These are phyloP conservation scores for Phlyctochytrium arcticum DNA, from an alignment of 192 early-diverging fungal genomes.

Conservation along the genomic window DNA sequence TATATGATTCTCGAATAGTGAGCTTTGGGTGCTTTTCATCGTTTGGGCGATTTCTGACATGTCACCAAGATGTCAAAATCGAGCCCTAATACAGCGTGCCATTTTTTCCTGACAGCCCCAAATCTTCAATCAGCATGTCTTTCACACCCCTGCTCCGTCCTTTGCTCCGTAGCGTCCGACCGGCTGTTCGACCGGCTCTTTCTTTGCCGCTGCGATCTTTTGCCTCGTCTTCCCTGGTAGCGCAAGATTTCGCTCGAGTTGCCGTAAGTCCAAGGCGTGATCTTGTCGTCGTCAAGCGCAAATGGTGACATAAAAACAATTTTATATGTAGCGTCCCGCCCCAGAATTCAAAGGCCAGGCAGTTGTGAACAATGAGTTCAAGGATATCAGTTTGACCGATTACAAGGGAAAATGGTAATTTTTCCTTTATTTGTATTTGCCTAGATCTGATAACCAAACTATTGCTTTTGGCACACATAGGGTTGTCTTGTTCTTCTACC, in stretches of 20 bases:
- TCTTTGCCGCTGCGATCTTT: no score
- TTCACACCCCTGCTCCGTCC: no score
- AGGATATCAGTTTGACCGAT: slow-evolving; percentile 38
- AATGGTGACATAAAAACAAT: background rate
- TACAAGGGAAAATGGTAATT: slow-evolving; percentile 48
- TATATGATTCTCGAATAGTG: no score
- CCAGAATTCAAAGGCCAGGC: slow-evolving; percentile 40
- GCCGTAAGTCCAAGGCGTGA: background rate
- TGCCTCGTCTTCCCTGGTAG: background rate
- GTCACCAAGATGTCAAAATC: no score
- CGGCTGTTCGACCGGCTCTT: no score
- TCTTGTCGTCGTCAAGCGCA: background rate
- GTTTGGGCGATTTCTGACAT: no score
- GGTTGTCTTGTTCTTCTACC: slow-evolving; percentile 52
- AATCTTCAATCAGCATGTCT: no score
- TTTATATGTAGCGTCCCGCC: slow-evolving; percentile 24
- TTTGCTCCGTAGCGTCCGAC: no score
- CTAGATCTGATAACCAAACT: background rate
- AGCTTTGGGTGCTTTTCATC: no score
- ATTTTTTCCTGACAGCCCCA: no score
- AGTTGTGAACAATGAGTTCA: slow-evolving; percentile 44
- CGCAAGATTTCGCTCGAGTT: background rate
- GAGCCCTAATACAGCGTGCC: no score
- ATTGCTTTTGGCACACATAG: background rate
- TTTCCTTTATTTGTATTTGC: background rate